Conservation (phyloP, 768 basidiomycete species). For the Lentinus tigrinus region DNA sequence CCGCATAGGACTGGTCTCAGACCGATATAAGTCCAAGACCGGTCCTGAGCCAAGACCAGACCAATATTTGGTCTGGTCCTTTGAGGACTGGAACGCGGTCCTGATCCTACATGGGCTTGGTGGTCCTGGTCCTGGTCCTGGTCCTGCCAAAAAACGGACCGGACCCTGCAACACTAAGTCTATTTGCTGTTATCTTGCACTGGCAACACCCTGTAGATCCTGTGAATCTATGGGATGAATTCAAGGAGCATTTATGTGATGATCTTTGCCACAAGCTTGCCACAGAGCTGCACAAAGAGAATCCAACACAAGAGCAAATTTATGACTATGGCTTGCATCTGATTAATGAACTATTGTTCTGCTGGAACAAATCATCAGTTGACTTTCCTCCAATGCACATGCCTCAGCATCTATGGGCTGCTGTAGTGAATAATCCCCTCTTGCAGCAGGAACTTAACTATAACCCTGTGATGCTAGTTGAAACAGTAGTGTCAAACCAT, state of each 20-base stretch:
- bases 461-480: constrained; percentile 2
- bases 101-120: too few species aligned
- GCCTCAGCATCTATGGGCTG: constrained; percentile 27
- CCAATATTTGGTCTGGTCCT: too few species aligned
- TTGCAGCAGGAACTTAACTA: constrained; percentile 36
- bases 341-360: constrained; percentile 31
- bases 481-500: background rate
- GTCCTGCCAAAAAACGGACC: too few species aligned
- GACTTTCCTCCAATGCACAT: constrained; percentile 34
- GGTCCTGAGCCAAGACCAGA: too few species aligned
- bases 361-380: constrained; percentile 22
- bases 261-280: constrained; percentile 31
- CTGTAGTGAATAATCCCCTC: constrained; percentile 23
- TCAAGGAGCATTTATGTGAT: constrained; percentile 38
- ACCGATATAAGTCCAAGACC: too few species aligned
- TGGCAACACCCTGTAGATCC: constrained; percentile 34
- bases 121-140: too few species aligned
- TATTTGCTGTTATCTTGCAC: constrained; percentile 40
- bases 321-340: constrained; percentile 45
- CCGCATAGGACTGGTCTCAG: too few species aligned
- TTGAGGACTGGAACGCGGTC: too few species aligned
- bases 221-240: constrained; percentile 38
- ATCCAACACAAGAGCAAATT: constrained; percentile 32
- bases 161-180: too few species aligned
- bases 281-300: background rate